A percentile compares a stretch with the other conserved stretches of the same genome.
Conservation (phyloP, 805 yeast species). For the Yarrowia osloensis region DNA sequence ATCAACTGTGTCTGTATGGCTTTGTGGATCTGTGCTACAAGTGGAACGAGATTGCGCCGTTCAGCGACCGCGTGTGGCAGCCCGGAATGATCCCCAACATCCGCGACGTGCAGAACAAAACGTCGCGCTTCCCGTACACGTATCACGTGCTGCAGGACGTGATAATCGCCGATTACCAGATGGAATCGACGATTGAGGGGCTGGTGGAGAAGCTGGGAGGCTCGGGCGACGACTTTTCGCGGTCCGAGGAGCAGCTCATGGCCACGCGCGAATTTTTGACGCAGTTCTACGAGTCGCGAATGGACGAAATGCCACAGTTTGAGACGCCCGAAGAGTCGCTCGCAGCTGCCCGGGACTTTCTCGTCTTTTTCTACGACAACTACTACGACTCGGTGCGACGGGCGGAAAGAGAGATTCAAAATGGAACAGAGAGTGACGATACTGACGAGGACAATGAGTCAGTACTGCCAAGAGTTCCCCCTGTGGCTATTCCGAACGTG, state of each 20-base stretch:
- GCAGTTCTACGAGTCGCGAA: conserved; percentile 8
- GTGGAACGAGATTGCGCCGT: conserved; percentile 7
- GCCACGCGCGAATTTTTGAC: neutral
- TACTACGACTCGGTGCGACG: neutral
- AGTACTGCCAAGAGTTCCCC: neutral
- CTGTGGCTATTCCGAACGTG: too few relatives aligned
- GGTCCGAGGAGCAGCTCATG: neutral
- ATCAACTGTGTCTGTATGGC: conserved; percentile 19
- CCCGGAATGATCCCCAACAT: conserved; percentile 18
- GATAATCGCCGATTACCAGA: conserved; percentile 20
- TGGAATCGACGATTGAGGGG: conserved; percentile 20
- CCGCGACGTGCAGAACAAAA: conserved; percentile 8
- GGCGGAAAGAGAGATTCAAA: neutral
- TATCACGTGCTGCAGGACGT: conserved; percentile 19
- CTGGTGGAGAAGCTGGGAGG: conserved; percentile 12
- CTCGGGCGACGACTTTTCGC: neutral
- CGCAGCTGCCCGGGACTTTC: neutral
- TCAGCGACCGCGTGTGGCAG: neutral
- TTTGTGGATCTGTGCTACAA: conserved; percentile 12
- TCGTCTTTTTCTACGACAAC: conserved; percentile 9
- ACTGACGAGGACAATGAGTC: neutral
- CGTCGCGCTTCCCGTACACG: conserved; percentile 4
- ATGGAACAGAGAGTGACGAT: neutral
- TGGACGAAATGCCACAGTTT: neutral
- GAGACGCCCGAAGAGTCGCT: neutral